phyloP scores from a whole-genome alignment of 306 rosid genomes.

The Hylodesmum podocarpum region DNA sequence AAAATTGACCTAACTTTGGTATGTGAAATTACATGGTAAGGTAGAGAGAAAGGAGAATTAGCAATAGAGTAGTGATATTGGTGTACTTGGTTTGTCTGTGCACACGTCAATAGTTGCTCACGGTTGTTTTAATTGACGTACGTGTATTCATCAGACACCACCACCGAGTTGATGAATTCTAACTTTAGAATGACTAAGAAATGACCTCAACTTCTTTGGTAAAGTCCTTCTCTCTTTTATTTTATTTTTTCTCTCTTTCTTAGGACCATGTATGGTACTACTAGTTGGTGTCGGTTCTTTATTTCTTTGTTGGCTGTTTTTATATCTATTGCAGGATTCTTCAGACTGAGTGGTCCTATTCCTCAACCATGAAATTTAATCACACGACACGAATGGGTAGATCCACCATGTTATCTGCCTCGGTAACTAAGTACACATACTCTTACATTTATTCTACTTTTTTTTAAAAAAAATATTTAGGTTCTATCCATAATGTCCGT shows the following conservation, averaged over 20 bases:
- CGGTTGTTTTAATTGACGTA: not conserved
- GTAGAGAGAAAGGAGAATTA: not conserved
- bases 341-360: constrained; percentile 42
- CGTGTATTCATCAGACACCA: not conserved
- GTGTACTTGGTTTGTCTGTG: not conserved
- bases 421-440: not conserved
- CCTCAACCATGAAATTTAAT: constrained; percentile 23
- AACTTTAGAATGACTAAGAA: constrained; percentile 33
- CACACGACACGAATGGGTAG: constrained; percentile 22
- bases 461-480: not conserved
- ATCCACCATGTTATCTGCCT: not conserved
- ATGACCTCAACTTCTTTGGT: constrained; percentile 23
- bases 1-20: too few species aligned
- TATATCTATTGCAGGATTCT: constrained; percentile 23
- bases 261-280: constrained; percentile 31
- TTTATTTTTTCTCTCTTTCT: constrained; percentile 16
- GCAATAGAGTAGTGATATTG: not conserved
- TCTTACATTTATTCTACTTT: not conserved
- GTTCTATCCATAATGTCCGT: not conserved
- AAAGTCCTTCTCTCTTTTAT: not conserved
- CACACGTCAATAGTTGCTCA: not conserved
- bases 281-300: constrained; percentile 34
- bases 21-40: not conserved
- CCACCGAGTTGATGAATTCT: constrained; percentile 6
- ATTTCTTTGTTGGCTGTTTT: constrained; percentile 27